Evolutionary conservation across 345 rosid genomes (phyloP).

Genomic region (Iberis pinnata): DNA sequence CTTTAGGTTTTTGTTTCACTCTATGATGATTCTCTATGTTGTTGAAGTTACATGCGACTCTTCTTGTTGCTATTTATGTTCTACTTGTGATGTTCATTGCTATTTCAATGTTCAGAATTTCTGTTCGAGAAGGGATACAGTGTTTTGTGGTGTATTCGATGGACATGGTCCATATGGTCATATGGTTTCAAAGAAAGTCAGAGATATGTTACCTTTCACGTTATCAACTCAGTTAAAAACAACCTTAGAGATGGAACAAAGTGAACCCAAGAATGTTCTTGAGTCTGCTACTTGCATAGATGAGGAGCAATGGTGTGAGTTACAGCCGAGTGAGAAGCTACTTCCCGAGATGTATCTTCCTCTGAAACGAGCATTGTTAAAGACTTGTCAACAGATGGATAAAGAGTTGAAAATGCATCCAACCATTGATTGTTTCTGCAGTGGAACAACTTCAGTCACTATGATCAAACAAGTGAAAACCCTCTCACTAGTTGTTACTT

Average conservation of each 20-base stretch:
- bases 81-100: not conserved
- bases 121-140: slow-evolving; percentile 63
- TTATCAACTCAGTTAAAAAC: slow-evolving; percentile 55
- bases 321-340: slow-evolving; percentile 32
- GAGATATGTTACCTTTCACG: slow-evolving; percentile 70
- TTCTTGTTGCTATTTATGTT: slow-evolving; percentile 17
- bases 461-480: slow-evolving; percentile 68
- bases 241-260: not conserved
- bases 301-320: slow-evolving; percentile 46
- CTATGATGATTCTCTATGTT: not conserved
- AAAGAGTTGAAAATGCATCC: slow-evolving; percentile 82
- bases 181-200: slow-evolving; percentile 76
- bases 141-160: slow-evolving; percentile 89
- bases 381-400: slow-evolving; percentile 75
- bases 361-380: slow-evolving; percentile 56
- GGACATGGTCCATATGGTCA: slow-evolving; percentile 98
- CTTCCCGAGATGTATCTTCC: slow-evolving; percentile 53
- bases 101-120: slow-evolving; percentile 46
- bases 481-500: not conserved
- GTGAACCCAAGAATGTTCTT: slow-evolving; percentile 15
- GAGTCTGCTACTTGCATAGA: slow-evolving; percentile 37
- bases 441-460: slow-evolving; percentile 86
- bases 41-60: not conserved
- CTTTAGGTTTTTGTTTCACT: not conserved
- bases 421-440: slow-evolving; percentile 86